Evolutionary conservation across 176 grass and related monocot species (phyloP).

Genomic region (barley (Hordeum vulgare)): MorexV3_pseudomolecules_assembly NC_058522.1:311868005-311868504

Average conservation of each 20-base stretch:
- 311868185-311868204: constrained; percentile 76
- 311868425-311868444: constrained; percentile 28
- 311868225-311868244: constrained; percentile 97
- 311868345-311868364: not conserved
- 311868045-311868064: constrained; percentile 72
- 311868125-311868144: not conserved
- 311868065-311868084: constrained; percentile 69
- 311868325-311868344: not conserved
- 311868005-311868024: constrained; percentile 78
- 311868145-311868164: not conserved
- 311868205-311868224: constrained; percentile 79
- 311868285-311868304: not conserved
- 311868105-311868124: constrained; percentile 33
- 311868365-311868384: not conserved
- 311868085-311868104: constrained; percentile 88
- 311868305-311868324: not conserved
- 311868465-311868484: constrained; percentile 19
- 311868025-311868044: constrained; percentile 84
- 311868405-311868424: not conserved
- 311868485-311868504: not conserved
- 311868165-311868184: not conserved
- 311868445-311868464: constrained; percentile 20
- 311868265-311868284: constrained; percentile 81
- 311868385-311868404: not conserved
- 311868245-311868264: constrained; percentile 88